Conservation (phyloP, 768 basidiomycete genomes). For the Tulasnella sp. region DNA sequence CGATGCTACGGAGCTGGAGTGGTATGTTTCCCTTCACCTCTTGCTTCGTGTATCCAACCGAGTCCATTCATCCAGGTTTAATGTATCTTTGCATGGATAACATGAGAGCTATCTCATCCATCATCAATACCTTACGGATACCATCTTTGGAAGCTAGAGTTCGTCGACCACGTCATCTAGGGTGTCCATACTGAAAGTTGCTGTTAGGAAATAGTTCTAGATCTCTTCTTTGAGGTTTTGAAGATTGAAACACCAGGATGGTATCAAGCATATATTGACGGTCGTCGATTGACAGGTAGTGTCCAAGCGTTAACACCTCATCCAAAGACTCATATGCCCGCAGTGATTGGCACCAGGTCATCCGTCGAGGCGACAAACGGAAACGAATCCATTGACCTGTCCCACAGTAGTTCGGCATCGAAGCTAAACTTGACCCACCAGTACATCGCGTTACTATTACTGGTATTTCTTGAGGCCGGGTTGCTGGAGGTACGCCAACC, state of each 20-base stretch:
- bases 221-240: slow-evolving; percentile 87
- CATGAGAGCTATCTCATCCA: slow-evolving; percentile 68
- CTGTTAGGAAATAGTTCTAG: slow-evolving; percentile 73
- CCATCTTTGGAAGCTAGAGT: slow-evolving; percentile 81
- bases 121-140: slow-evolving; percentile 76
- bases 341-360: too few species aligned
- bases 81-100: slow-evolving; percentile 91
- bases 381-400: background rate
- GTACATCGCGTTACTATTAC: slow-evolving; percentile 73
- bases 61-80: slow-evolving; percentile 38
- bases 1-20: slow-evolving; percentile 86
- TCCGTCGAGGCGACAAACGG: too few species aligned
- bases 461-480: slow-evolving; percentile 77
- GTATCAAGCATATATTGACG: slow-evolving; percentile 86
- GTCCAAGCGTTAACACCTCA: background rate
- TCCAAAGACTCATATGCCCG: too few species aligned
- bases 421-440: slow-evolving; percentile 81
- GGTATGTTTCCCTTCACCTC: slow-evolving; percentile 40
- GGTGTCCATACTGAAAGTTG: background rate
- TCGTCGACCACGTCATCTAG: slow-evolving; percentile 22
- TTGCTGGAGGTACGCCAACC: slow-evolving; percentile 58
- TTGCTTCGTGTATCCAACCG: background rate
- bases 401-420: slow-evolving; percentile 30
- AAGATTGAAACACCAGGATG: slow-evolving; percentile 88
- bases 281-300: slow-evolving; percentile 65